A percentile compares a stretch with the other conserved stretches of the same genome.
Evolutionary conservation across 116 monocot species (phyloP).

Genomic region (Iris pallida): DNA sequence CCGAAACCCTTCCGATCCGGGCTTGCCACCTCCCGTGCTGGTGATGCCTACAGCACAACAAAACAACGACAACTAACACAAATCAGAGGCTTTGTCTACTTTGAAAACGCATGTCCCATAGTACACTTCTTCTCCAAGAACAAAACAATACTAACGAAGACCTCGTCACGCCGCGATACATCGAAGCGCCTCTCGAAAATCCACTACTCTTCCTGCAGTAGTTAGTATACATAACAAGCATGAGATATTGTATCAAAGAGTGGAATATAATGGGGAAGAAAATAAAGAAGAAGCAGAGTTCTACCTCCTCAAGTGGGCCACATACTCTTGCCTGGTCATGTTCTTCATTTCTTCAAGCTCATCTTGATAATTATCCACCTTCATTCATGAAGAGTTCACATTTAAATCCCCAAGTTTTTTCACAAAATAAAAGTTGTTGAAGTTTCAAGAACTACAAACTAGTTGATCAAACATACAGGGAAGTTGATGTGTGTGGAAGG

Average conservation of each 20-base stretch:
- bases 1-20: constrained; percentile 81
- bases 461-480: constrained; percentile 43
- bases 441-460: neutral
- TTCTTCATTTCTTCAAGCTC: constrained; percentile 89
- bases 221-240: neutral
- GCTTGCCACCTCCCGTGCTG: constrained; percentile 99
- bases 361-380: constrained; percentile 75
- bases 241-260: too few relatives aligned
- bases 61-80: neutral
- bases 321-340: constrained; percentile 96
- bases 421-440: neutral
- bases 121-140: neutral
- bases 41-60: constrained; percentile 64
- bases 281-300: neutral
- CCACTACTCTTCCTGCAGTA: constrained; percentile 87
- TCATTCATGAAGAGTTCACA: constrained; percentile 14
- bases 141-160: constrained; percentile 5
- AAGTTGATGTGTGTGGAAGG: constrained; percentile 95
- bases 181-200: constrained; percentile 94
- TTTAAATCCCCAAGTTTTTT: constrained; percentile 1
- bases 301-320: constrained; percentile 92
- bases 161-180: constrained; percentile 97
- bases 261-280: neutral
- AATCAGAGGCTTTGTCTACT: neutral
- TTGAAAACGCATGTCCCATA: too few relatives aligned